Conservation (phyloP, 78 protist species). For the Trichosphaerium sp. region DNA sequence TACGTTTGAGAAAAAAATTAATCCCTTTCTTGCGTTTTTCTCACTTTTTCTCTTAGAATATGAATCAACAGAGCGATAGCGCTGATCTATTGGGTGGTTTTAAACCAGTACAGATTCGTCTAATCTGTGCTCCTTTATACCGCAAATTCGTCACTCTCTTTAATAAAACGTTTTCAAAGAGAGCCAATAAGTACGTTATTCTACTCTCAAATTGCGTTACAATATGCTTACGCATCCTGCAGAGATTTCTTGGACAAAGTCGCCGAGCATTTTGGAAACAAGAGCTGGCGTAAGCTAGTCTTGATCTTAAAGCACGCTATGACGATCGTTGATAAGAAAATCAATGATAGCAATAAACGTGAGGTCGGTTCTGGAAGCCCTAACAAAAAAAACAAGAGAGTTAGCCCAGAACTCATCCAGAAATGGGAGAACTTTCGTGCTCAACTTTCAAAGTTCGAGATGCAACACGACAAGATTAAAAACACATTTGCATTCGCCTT, state of each 20-base stretch:
- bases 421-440: constrained; percentile 35
- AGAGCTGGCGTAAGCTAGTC: constrained; percentile 39
- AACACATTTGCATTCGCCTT: constrained; percentile 75
- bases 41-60: constrained; percentile 74
- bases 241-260: constrained; percentile 29
- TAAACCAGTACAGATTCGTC: constrained; percentile 82
- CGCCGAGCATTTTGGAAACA: neutral
- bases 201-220: neutral
- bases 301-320: constrained; percentile 33
- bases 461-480: constrained; percentile 23
- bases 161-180: constrained; percentile 40
- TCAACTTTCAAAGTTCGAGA: constrained; percentile 5
- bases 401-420: constrained; percentile 9
- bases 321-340: constrained; percentile 23
- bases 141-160: constrained; percentile 41
- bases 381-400: neutral
- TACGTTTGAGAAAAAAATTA: neutral
- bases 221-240: constrained; percentile 22
- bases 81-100: constrained; percentile 97
- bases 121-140: constrained; percentile 42
- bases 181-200: neutral
- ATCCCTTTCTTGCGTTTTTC: too few relatives aligned
- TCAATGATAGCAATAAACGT: neutral
- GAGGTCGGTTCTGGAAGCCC: neutral
- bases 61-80: constrained; percentile 91